Conservation (phyloP, 768 basidiomycete species). For the Steccherinum ochraceum region DNA sequence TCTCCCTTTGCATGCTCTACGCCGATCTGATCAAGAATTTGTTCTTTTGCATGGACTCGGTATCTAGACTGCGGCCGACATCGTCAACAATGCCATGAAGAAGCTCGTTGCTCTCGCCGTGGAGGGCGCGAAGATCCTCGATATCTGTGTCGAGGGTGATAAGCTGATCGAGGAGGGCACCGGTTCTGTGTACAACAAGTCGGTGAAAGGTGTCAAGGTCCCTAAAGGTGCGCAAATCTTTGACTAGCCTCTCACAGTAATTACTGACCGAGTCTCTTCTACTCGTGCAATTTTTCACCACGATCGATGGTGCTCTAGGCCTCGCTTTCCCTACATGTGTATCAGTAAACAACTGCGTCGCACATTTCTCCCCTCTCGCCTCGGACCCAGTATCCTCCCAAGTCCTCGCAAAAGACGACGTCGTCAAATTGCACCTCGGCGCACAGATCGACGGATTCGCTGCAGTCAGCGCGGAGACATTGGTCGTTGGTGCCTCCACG, state of each 20-base stretch:
- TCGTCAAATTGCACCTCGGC: constrained; percentile 94
- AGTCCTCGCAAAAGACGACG: constrained; percentile 74
- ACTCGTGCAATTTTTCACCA: not conserved
- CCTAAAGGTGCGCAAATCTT: constrained; percentile 59
- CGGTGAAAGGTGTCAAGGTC: constrained; percentile 82
- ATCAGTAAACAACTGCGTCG: constrained; percentile 92
- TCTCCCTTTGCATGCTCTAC: constrained; percentile 1
- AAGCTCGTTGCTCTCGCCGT: constrained; percentile 71
- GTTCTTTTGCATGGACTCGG: constrained; percentile 2
- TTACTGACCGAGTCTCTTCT: not conserved
- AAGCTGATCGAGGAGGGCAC: constrained; percentile 86
- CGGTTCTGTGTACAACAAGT: constrained; percentile 82
- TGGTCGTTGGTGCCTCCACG: constrained; percentile 77
- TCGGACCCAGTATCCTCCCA: constrained; percentile 69
- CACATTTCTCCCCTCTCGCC: constrained; percentile 95
- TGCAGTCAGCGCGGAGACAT: constrained; percentile 87
- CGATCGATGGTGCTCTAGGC: constrained; percentile 35
- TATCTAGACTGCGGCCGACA: constrained; percentile 80
- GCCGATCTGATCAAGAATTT: constrained; percentile 4
- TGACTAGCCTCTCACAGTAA: not conserved
- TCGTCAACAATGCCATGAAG: constrained; percentile 79
- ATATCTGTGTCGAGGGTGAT: constrained; percentile 91
- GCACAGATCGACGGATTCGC: constrained; percentile 98
- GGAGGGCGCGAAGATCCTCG: constrained; percentile 83
- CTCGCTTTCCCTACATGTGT: constrained; percentile 92